Evolutionary conservation across 768 basidiomycete genomes (phyloP).

Genomic region (Tulasnella sp.): DNA sequence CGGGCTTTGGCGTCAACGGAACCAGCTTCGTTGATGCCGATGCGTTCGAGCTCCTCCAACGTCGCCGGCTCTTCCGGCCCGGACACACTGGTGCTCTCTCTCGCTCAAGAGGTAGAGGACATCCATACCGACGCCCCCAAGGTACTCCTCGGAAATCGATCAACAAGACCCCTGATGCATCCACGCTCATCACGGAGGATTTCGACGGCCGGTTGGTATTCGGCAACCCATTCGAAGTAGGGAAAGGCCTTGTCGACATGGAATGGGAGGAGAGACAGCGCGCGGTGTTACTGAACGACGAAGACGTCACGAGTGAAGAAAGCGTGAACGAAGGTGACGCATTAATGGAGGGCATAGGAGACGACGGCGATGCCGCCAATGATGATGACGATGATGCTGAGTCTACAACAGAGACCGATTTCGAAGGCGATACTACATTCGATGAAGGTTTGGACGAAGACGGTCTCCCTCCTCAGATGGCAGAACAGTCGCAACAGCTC

Average conservation of each 20-base stretch:
- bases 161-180: background rate
- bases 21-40: background rate
- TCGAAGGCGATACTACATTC: conserved; percentile 69
- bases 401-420: conserved; percentile 30
- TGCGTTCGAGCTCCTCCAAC: background rate
- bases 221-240: conserved; percentile 51
- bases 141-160: background rate
- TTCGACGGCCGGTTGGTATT: conserved; percentile 72
- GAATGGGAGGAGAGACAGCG: conserved; percentile 59
- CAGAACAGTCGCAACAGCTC: conserved; percentile 1
- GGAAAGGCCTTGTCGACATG: conserved; percentile 49
- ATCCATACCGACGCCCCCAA: background rate
- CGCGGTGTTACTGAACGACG: conserved; percentile 32
- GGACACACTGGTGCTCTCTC: background rate
- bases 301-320: conserved; percentile 38
- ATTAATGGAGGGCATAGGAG: conserved; percentile 33
- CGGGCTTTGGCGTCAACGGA: background rate
- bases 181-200: conserved; percentile 54
- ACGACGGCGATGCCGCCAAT: conserved; percentile 31
- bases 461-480: conserved; percentile 37
- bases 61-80: background rate
- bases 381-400: conserved; percentile 28
- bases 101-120: background rate
- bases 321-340: conserved; percentile 42
- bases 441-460: conserved; percentile 72